phyloP scores from a whole-genome alignment of 495 filamentous ascomycete genomes.

The Jackrogersella multiformis region DNA sequence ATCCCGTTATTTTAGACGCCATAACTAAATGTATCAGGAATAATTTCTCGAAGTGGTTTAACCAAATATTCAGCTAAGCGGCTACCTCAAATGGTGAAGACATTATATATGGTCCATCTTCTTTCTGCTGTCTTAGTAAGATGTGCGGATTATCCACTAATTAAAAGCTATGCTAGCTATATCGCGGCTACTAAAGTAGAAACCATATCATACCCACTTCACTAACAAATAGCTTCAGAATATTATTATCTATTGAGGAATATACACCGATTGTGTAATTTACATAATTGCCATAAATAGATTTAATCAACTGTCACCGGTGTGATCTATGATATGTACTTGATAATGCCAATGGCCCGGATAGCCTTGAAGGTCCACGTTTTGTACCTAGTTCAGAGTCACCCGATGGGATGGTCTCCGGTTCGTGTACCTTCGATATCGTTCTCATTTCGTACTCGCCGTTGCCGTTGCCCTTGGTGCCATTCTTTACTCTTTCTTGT shows the following conservation, averaged over 20 bases:
- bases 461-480: background rate
- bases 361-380: background rate
- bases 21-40: slow-evolving; percentile 21
- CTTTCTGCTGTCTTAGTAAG: background rate
- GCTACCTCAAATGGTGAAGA: background rate
- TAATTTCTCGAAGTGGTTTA: slow-evolving; percentile 29
- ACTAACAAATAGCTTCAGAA: background rate
- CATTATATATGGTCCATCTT: background rate
- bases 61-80: slow-evolving; percentile 28
- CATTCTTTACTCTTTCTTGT: slow-evolving; percentile 4
- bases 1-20: slow-evolving; percentile 1
- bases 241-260: slow-evolving; percentile 5
- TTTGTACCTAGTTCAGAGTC: background rate
- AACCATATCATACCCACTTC: background rate
- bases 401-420: background rate
- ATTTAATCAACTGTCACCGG: background rate
- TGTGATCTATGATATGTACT: background rate
- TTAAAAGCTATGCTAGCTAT: background rate
- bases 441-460: slow-evolving; percentile 1
- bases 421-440: background rate
- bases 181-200: background rate
- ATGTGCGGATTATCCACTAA: background rate
- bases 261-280: background rate
- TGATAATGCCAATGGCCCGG: slow-evolving; percentile 5
- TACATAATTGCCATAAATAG: background rate